Evolutionary conservation across 2,329 filamentous ascomycete genomes (phyloP).

Genomic region (Aspergillus ochraceoroseus): DNA sequence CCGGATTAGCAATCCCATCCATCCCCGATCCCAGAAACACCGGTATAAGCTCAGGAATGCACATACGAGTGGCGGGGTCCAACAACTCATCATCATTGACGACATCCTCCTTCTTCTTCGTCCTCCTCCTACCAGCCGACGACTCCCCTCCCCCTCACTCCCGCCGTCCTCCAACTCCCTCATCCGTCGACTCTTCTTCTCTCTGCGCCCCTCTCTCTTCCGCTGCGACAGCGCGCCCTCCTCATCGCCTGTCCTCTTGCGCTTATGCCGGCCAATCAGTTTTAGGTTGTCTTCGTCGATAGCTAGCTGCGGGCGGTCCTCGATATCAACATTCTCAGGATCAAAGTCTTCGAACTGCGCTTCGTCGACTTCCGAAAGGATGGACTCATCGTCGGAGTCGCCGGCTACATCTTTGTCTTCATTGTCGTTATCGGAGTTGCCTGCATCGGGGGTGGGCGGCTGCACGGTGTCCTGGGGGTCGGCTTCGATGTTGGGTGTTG

Average conservation of each 20-base stretch:
- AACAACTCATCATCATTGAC: constrained; percentile 71
- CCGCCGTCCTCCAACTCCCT: constrained; percentile 61
- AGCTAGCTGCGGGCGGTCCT: constrained; percentile 54
- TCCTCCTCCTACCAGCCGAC: constrained; percentile 40
- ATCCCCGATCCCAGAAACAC: background rate
- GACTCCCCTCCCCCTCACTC: constrained; percentile 44
- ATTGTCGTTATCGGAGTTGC: constrained; percentile 23
- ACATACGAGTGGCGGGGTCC: constrained; percentile 74
- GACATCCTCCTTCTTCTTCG: constrained; percentile 50
- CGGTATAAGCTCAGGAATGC: too few relatives aligned
- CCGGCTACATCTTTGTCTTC: constrained; percentile 23
- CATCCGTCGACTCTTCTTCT: constrained; percentile 63
- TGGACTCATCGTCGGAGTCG: constrained; percentile 57
- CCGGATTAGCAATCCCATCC: constrained; percentile 6
- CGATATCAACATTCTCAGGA: constrained; percentile 56
- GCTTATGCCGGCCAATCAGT: constrained; percentile 58
- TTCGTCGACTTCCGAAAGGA: constrained; percentile 61
- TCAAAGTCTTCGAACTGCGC: constrained; percentile 63
- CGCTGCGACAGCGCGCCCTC: constrained; percentile 66
- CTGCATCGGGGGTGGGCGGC: constrained; percentile 27
- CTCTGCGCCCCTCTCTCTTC: constrained; percentile 52
- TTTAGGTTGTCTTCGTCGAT: constrained; percentile 60
- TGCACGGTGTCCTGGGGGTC: constrained; percentile 25
- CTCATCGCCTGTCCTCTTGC: constrained; percentile 58
- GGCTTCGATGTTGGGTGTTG: constrained; percentile 8